Base-by-base conservation (phyloP, 139 green algal genomes). In the Chlorella sp. region DNA sequence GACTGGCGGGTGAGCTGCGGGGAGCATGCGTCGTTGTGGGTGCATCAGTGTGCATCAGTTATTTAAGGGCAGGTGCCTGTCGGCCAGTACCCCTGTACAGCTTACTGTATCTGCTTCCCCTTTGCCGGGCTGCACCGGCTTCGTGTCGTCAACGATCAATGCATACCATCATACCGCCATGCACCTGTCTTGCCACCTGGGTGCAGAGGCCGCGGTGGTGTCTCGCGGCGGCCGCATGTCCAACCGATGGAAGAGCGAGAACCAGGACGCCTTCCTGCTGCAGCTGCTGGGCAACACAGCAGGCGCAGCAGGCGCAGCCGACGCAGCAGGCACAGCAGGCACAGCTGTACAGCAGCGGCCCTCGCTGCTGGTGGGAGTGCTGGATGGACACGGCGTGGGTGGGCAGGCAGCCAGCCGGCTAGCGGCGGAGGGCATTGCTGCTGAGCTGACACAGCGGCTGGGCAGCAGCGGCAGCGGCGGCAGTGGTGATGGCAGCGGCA, bases 241-340 rank as follows among this genome's bases (percentile, higher is more conserved):
- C 12, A 56, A 56, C 26, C 26, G 21, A 23, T 72, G 57, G 36
- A 82, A 82, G 57, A 36, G 23, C 15, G 57, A 36, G 34, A 82
- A 82, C 76, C 76, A 82, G 76, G 76, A 82, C 11, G 57, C 76
- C 25, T 82, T 63, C 38, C 17, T 57, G 56, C 47, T 67, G 6
- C 23, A 13, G 9, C 12, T 1, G 26, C 70, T 23, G 41, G 12
- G 5, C 25, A 60, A 0, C 26, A 32, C 39, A 38, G 51, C 51
- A 60, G 51, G 51, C 20, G 32, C 25, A 30, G 34, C 34, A 28
- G 16, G 36, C 38, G 13, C 69, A 17, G 36, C 21, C 5, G 69
- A 9, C 69, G 16, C 73, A 44, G 73, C 47, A 64, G 73, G 44
- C 73, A 44, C 73, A 38, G 73, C 44, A 30, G 68, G 39, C 23